phyloP scores from a whole-genome alignment of 169 alveolate species.

The Plasmodium blacklocki region DNA sequence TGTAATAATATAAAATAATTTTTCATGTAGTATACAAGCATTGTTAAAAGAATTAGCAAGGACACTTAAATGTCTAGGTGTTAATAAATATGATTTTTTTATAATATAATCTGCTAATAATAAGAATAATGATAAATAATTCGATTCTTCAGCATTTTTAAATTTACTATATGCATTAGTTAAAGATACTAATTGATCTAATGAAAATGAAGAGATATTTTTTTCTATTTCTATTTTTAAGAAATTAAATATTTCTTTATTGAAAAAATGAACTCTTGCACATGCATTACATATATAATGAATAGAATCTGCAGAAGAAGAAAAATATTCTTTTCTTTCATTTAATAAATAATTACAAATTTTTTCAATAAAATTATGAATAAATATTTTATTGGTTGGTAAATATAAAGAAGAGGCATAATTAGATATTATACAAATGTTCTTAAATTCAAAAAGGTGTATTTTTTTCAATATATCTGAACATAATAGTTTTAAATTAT shows the following conservation, averaged over 20 bases:
- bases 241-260: slow-evolving; percentile 46
- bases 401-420: slow-evolving; percentile 34
- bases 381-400: background rate
- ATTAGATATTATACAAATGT: slow-evolving; percentile 42
- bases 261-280: slow-evolving; percentile 61
- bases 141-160: slow-evolving; percentile 71
- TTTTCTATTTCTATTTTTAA: slow-evolving; percentile 41
- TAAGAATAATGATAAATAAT: slow-evolving; percentile 43
- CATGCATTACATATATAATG: slow-evolving; percentile 53
- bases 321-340: background rate
- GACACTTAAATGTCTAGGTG: slow-evolving; percentile 70
- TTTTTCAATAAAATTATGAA: slow-evolving; percentile 22
- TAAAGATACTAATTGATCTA: slow-evolving; percentile 62
- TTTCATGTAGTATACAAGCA: slow-evolving; percentile 61
- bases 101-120: slow-evolving; percentile 52
- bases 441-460: slow-evolving; percentile 39
- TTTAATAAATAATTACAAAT: slow-evolving; percentile 21
- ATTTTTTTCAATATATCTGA: slow-evolving; percentile 45
- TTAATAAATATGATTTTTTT: slow-evolving; percentile 52
- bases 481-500: slow-evolving; percentile 42
- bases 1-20: slow-evolving; percentile 46
- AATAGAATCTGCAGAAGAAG: slow-evolving; percentile 44
- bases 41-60: slow-evolving; percentile 62
- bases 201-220: slow-evolving; percentile 17
- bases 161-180: slow-evolving; percentile 68